These are phyloP conservation scores for Groenewaldozyma sp. DNA, from an alignment of 1,139 yeast species.

Conservation along the genomic window DNA sequence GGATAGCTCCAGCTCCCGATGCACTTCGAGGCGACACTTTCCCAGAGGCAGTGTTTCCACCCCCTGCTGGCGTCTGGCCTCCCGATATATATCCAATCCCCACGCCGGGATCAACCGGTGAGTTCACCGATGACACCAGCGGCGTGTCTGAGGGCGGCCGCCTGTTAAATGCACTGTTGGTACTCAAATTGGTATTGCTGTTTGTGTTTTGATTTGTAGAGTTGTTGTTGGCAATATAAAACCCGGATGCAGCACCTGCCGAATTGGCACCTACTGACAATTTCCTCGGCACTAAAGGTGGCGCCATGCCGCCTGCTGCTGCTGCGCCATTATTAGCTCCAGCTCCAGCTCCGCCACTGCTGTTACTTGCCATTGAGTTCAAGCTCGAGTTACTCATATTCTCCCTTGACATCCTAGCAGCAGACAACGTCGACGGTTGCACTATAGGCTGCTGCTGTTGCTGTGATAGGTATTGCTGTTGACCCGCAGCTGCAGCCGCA, in stretches of 20 bases:
- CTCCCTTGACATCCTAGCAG: neutral
- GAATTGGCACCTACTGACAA: too few relatives aligned
- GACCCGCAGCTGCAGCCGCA: neutral
- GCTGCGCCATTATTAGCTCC: too few relatives aligned
- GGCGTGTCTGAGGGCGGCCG: slow-evolving; percentile 23
- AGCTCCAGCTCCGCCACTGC: too few relatives aligned
- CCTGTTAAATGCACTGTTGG: slow-evolving; percentile 17
- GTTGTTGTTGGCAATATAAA: too few relatives aligned
- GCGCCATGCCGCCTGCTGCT: too few relatives aligned
- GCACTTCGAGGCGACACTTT: slow-evolving; percentile 13
- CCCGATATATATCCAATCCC: slow-evolving; percentile 2
- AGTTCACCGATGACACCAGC: slow-evolving; percentile 15
- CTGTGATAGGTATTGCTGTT: neutral
- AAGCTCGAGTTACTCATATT: neutral
- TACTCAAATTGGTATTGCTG: too few relatives aligned
- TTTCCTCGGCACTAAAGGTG: too few relatives aligned
- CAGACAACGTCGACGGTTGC: neutral
- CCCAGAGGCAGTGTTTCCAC: slow-evolving; percentile 2
- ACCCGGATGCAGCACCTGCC: too few relatives aligned
- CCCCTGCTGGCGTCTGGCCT: slow-evolving; percentile 2
- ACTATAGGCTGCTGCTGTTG: neutral
- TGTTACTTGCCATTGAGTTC: slow-evolving; percentile 1
- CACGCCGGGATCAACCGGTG: slow-evolving; percentile 18
- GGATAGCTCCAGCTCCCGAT: slow-evolving; percentile 13
- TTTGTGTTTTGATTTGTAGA: too few relatives aligned